A percentile compares a stretch with the other conserved stretches of the same genome.
These are phyloP conservation scores for Cercospora zeina DNA, from an alignment of 2,329 filamentous ascomycete genomes.

Conservation along the genomic window DNA sequence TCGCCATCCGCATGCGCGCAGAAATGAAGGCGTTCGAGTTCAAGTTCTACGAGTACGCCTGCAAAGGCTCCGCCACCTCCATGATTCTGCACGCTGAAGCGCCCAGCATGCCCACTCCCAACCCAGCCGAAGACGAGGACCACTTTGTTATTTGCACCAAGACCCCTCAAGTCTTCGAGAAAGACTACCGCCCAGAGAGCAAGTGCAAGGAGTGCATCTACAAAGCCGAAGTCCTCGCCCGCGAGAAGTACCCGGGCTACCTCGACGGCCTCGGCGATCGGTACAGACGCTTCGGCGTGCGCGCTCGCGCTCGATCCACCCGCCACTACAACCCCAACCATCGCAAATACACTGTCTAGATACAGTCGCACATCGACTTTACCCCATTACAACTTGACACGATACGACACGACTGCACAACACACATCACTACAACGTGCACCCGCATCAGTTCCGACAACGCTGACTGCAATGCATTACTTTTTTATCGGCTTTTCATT, in stretches of 20 bases:
- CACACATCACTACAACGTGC: not conserved
- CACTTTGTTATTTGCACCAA: constrained; percentile 16
- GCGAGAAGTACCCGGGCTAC: constrained; percentile 5
- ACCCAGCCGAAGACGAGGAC: not conserved
- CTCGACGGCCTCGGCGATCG: constrained; percentile 5
- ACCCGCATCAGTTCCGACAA: not conserved
- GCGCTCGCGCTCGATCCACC: not conserved
- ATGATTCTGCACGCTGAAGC: constrained; percentile 5
- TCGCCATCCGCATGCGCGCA: constrained; percentile 18
- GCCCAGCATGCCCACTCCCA: not conserved
- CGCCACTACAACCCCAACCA: not conserved
- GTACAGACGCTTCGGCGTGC: not conserved
- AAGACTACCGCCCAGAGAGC: constrained; percentile 8
- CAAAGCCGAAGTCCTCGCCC: constrained; percentile 10
- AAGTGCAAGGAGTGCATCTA: constrained; percentile 1
- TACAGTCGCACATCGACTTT: not conserved
- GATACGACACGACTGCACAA: not conserved
- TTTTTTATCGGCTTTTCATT: not conserved
- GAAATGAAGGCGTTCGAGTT: constrained; percentile 19
- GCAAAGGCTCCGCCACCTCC: not conserved
- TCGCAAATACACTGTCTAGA: constrained; percentile 4
- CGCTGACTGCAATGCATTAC: not conserved
- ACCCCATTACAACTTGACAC: not conserved
- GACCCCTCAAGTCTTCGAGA: constrained; percentile 12
- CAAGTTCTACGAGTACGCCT: constrained; percentile 14